These are phyloP conservation scores for Blechomonas ayalai DNA, from an alignment of 208 protist species.

Conservation along the genomic window DNA sequence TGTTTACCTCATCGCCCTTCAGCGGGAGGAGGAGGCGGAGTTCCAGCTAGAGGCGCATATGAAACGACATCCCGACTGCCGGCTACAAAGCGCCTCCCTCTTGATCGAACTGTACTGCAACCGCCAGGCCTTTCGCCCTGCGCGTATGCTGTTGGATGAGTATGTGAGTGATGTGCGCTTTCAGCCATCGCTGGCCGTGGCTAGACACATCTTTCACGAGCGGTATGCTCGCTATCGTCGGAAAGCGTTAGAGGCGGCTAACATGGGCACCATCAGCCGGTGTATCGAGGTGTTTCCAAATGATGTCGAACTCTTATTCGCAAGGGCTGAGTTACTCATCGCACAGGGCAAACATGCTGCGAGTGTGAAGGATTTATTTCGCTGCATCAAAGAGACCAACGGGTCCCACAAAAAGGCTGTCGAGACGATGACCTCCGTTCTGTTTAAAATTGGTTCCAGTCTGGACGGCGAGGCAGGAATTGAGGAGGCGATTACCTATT, in stretches of 20 bases:
- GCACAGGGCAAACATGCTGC: slow-evolving; percentile 48
- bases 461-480: slow-evolving; percentile 39
- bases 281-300: slow-evolving; percentile 77
- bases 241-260: slow-evolving; percentile 41
- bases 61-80: slow-evolving; percentile 20
- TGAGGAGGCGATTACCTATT: slow-evolving; percentile 72
- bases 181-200: slow-evolving; percentile 32
- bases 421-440: slow-evolving; percentile 73
- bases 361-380: slow-evolving; percentile 77
- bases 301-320: slow-evolving; percentile 66
- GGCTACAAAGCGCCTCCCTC: slow-evolving; percentile 39
- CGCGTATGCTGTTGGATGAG: slow-evolving; percentile 50
- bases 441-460: slow-evolving; percentile 61
- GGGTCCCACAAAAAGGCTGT: slow-evolving; percentile 73
- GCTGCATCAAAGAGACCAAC: slow-evolving; percentile 74
- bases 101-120: slow-evolving; percentile 75
- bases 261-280: slow-evolving; percentile 68
- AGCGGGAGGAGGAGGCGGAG: slow-evolving; percentile 78
- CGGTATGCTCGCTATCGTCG: slow-evolving; percentile 63
- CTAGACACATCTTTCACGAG: slow-evolving; percentile 66
- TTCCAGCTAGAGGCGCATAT: slow-evolving; percentile 43
- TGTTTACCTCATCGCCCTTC: slow-evolving; percentile 73
- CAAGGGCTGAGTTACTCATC: slow-evolving; percentile 60
- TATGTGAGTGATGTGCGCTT: neutral
- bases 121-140: slow-evolving; percentile 66